Percentiles rank a stretch among this genome's conserved stretches.
phyloP scores from a whole-genome alignment of 2,329 filamentous ascomycete genomes.

The Claviceps monticola region DNA sequence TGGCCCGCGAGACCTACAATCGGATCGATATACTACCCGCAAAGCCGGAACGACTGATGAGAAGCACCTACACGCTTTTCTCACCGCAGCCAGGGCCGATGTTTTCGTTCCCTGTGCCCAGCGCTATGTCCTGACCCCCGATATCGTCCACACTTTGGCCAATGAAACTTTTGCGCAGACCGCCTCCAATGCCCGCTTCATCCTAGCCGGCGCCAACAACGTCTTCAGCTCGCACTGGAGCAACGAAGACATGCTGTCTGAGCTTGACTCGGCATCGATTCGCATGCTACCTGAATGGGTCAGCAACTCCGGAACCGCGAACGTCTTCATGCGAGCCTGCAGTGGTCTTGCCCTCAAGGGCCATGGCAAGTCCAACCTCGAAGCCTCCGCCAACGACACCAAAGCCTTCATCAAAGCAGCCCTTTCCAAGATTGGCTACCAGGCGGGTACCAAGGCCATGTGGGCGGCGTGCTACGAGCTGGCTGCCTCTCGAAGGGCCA shows the following conservation, averaged over 20 bases:
- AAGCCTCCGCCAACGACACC: background rate
- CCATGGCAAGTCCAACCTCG: background rate
- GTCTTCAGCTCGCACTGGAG: background rate
- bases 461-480: background rate
- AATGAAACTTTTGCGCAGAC: background rate
- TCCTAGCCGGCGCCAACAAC: constrained; percentile 1
- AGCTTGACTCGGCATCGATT: background rate
- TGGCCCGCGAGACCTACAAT: background rate
- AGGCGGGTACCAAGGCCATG: background rate
- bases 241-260: background rate
- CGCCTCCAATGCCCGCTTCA: background rate
- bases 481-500: background rate
- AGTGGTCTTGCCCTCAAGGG: background rate
- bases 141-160: background rate
- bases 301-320: background rate
- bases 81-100: background rate
- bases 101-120: background rate
- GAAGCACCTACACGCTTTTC: background rate
- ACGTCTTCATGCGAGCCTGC: constrained; percentile 1
- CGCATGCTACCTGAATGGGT: background rate
- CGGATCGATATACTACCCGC: background rate
- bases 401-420: background rate
- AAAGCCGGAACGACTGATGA: background rate
- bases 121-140: background rate
- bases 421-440: background rate